phyloP scores from a whole-genome alignment of 768 basidiomycete species.

The Trametes gibbosa region DNA sequence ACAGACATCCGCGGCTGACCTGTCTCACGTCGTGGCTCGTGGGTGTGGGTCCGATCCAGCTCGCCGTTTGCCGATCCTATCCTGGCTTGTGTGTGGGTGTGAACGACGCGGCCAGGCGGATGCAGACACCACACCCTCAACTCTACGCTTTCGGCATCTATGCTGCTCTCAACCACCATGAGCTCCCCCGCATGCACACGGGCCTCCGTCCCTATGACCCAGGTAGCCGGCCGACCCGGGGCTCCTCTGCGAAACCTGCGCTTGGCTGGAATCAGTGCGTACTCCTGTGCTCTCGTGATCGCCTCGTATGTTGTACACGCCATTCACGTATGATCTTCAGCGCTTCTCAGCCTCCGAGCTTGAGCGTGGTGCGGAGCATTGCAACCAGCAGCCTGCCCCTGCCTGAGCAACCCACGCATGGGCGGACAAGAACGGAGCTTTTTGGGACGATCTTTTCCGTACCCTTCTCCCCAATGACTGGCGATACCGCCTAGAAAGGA shows the following conservation, averaged over 20 bases:
- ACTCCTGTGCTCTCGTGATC: conserved; percentile 3
- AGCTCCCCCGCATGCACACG: neutral
- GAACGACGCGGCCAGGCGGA: neutral
- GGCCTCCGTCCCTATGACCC: neutral
- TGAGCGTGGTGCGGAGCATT: neutral
- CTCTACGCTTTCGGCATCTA: conserved; percentile 9
- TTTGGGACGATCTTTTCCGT: neutral
- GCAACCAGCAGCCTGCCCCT: neutral
- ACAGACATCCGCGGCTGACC: neutral
- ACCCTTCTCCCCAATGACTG: neutral
- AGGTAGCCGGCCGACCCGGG: conserved; percentile 5
- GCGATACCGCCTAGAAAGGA: conserved; percentile 1
- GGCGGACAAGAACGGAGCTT: neutral
- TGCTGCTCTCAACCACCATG: conserved; percentile 11
- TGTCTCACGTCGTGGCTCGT: neutral
- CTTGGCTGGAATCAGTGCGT: conserved; percentile 6
- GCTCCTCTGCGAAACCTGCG: neutral
- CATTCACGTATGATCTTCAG: conserved; percentile 18
- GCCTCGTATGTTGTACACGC: conserved; percentile 9
- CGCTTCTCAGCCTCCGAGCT: conserved; percentile 12
- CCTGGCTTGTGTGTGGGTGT: conserved; percentile 2
- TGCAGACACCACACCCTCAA: conserved; percentile 8
- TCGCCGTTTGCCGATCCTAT: conserved; percentile 8
- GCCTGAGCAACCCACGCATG: neutral
- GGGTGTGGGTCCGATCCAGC: neutral